Base-by-base conservation (phyloP, 208 protist genomes). In the Polymyxa betae region DNA sequence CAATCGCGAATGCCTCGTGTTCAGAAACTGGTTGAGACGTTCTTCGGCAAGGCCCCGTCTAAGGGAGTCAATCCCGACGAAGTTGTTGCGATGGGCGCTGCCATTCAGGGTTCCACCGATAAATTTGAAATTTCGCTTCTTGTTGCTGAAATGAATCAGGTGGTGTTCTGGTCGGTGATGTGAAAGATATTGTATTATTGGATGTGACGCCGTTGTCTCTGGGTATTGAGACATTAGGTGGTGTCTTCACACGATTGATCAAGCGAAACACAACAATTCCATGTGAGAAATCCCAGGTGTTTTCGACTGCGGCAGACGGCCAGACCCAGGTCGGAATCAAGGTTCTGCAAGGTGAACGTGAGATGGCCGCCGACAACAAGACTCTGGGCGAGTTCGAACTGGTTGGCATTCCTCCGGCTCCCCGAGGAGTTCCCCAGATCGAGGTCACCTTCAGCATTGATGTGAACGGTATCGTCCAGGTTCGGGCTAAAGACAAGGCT, bases 41-140 rank as follows among this genome's bases (percentile, higher is more conserved):
- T 96, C 89, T 94, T 95, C 88, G 95, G 95, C 43, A 95, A 96
- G 78, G 95, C 98, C 90, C 97, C 97, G 88, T 97, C 95, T 95
- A 98, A 98, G 92, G 96, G 96, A 66, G 97, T 99, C 89, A 99
- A 99, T 95, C 98, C 99, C 16, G 99, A 99, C 94, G 99, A 99
- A 95, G 98, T 97, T 35, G 98, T 99, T n/a, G 98, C 98, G 1
- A 96, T 99, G 38, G 98, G 98, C 89, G 98, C 98, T 32, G 98
- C 98, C 88, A 98, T 99, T 90, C 98, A 99, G 93, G 98, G 96
- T 88, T n/a, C n/a, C n/a, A n/a, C n/a, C n/a, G n/a, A n/a, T n/a
- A n/a, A n/a, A n/a, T n/a, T n/a, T n/a, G n/a, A n/a, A n/a, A n/a
- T n/a, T n/a, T n/a, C n/a, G n/a, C n/a, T n/a, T n/a, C n/a, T n/a